Evolutionary conservation across 345 rosid genomes (phyloP), one percentile per base, ranked within the genome.

Genomic region (Chamaenerion angustifolium): DNA sequence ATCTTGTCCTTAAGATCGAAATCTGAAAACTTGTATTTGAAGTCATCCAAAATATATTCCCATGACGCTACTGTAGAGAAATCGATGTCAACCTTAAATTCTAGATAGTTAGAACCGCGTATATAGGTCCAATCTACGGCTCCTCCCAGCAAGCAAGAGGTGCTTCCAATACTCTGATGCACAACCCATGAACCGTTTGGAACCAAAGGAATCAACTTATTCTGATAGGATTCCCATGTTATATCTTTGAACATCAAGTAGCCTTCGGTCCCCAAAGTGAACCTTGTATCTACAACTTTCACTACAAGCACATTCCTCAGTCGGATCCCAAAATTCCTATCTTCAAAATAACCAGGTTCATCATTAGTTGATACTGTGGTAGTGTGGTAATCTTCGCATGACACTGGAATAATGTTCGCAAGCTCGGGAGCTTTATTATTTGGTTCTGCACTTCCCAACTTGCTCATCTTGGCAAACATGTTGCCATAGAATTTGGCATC

Each of bases 281-380:
- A 93, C 48, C 80, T 59, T 0, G 96, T 85, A 17, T 67, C 71
- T 35, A 80, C 90, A 37, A 85, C 81, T 15, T 69, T 76, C 44
- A 88, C 75, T 46, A 88, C 68, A 51, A 88, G 85, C 49, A 93
- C 96, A 61, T 93, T 93, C 83, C 88, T 96, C 73, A 93, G 61
- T 65, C 99, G 71, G 60, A 93, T 75, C 48, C 99, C 99, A 59
- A 93, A 93, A 71, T 67, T 80, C 45, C 95, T 94, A 52, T 87
- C 96, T 66, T 87, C 96, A 43, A 83, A 87, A 73, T 87, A 87
- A 54, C 96, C 96, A 46, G 96, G 96, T 64, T 87, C 96, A n/a
- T n/a, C 86, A 40, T 53, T 72, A 51, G 82, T 89, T 55, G 95
- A 84, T 63, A 92, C 67, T 61, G 88, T 95, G 16, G 96, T 95